Base-by-base conservation (phyloP, 306 rosid species). In the Pachyrhizus erosus region DNA sequence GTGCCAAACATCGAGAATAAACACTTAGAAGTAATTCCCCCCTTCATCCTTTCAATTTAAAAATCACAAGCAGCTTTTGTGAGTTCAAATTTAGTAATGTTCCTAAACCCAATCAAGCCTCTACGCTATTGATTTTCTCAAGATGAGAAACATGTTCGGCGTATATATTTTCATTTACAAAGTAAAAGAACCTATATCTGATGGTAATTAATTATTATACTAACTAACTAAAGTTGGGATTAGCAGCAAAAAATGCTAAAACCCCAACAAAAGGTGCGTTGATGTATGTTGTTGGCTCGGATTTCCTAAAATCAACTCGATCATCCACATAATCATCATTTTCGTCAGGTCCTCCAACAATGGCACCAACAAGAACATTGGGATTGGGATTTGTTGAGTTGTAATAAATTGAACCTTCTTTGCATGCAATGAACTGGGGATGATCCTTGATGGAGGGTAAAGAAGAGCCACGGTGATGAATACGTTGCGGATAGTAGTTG, bases 401-500 rank as follows among this genome's bases (percentile, higher is more conserved):
- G 85, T 86, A 94, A 79, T 87, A 92, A 0, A 80, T 27, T 0
- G 97, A 81, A 6, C 98, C 98, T 33, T 89, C 98, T 42, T 91
- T 91, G 82, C 98, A 94, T 1, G 87, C 90, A 29, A 94, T 88
- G 74, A 74, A 60, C 57, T 87, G 84, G 0, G 93, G 92, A 39
- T 92, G 87, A 77, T 92, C 93, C 76, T 85, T 91, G 42, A 91
- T 43, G 0, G 96, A 91, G 0, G 98, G 98, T 39, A 92, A 29
- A 5, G 98, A 94, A 2, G 98, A 94, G 1, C 91, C 96, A n/a
- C 98, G 95, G 29, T 91, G 98, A 78, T 94, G 98, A 77, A 94
- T 94, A 0, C 88, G 86, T 7, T 85, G 91, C 0, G 98, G 98
- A 66, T 87, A 91, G 26, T 75, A 76, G 73, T 81, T 73, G 13